Conservation (phyloP, 1,139 yeast genomes). For the Geotrichum candidum region DNA sequence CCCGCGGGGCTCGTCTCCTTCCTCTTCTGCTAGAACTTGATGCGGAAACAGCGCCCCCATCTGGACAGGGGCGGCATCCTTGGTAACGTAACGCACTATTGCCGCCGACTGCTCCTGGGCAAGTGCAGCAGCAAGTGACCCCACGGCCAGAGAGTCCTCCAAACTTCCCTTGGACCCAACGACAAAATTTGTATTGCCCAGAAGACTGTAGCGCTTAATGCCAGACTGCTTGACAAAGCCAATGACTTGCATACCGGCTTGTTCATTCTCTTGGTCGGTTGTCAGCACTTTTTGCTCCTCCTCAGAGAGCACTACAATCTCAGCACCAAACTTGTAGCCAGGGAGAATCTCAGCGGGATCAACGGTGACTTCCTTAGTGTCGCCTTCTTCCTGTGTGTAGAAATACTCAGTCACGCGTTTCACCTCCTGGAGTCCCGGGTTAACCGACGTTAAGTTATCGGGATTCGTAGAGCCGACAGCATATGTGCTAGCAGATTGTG, state of each 20-base stretch:
- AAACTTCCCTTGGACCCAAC: conserved; percentile 40
- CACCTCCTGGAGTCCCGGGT: conserved; percentile 23
- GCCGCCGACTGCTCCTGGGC: conserved; percentile 46
- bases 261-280: conserved; percentile 17
- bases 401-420: conserved; percentile 21
- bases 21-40: conserved; percentile 43
- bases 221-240: conserved; percentile 48
- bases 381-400: conserved; percentile 16
- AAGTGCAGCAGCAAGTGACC: conserved; percentile 49
- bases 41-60: conserved; percentile 40
- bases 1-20: conserved; percentile 22
- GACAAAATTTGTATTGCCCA: conserved; percentile 55
- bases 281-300: conserved; percentile 41
- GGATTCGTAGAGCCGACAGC: conserved; percentile 6
- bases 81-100: conserved; percentile 57
- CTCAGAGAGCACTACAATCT: conserved; percentile 46
- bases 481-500: conserved; percentile 35
- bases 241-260: conserved; percentile 46
- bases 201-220: conserved; percentile 54
- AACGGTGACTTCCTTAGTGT: not conserved
- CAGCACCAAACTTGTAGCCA: conserved; percentile 69
- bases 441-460: not conserved
- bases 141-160: conserved; percentile 40
- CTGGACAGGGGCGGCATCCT: conserved; percentile 38
- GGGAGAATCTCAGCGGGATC: conserved; percentile 24